phyloP scores from a whole-genome alignment of 495 filamentous ascomycete species.

The Aspergillus hancockii region DNA sequence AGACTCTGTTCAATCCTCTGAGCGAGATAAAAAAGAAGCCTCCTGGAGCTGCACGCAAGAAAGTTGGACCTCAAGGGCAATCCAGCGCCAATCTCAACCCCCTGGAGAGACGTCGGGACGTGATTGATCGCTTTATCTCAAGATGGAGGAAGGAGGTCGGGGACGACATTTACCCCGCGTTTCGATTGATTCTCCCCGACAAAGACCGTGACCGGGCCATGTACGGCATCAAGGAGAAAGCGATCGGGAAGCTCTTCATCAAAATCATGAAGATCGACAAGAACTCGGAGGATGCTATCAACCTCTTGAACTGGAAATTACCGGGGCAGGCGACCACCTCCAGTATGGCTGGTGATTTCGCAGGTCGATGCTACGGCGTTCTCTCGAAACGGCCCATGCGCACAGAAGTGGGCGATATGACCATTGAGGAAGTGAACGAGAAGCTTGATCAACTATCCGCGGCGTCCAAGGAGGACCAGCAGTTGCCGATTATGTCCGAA shows the following conservation, averaged over 20 bases:
- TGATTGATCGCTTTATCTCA: constrained; percentile 88
- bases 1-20: constrained; percentile 81
- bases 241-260: constrained; percentile 83
- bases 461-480: constrained; percentile 76
- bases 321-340: constrained; percentile 66
- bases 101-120: constrained; percentile 76
- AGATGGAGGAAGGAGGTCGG: constrained; percentile 88
- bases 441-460: constrained; percentile 77
- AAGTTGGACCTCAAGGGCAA: constrained; percentile 57
- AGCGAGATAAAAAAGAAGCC: constrained; percentile 80
- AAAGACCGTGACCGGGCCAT: constrained; percentile 91
- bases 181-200: constrained; percentile 89
- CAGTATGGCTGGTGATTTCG: constrained; percentile 84
- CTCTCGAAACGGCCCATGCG: constrained; percentile 82
- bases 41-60: constrained; percentile 51
- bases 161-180: constrained; percentile 88
- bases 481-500: constrained; percentile 72
- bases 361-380: constrained; percentile 82
- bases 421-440: constrained; percentile 86
- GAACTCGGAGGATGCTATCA: constrained; percentile 83
- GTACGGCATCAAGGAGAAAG: constrained; percentile 93
- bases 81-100: constrained; percentile 60
- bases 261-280: constrained; percentile 91
- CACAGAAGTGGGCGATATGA: constrained; percentile 71
- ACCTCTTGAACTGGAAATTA: constrained; percentile 89